Evolutionary conservation across 2,329 filamentous ascomycete species (phyloP).

Genomic region (Tolypocladium sp.): DNA sequence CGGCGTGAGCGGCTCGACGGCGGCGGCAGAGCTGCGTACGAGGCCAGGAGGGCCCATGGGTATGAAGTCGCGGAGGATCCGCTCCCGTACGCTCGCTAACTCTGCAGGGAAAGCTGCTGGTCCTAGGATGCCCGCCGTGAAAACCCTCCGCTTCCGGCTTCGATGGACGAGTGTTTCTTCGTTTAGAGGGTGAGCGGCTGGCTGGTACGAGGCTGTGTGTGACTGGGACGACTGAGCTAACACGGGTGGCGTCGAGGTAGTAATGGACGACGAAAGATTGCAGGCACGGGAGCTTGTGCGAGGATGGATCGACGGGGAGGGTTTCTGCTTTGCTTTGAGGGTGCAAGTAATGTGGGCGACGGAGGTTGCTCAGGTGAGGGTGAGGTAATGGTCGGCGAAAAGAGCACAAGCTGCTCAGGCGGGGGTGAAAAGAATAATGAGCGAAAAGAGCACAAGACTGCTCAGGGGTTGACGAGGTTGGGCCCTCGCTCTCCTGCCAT

Average conservation of each 20-base stretch:
- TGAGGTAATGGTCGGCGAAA: background rate
- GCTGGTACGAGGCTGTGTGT: background rate
- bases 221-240: background rate
- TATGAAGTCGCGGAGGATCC: background rate
- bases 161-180: background rate
- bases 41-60: background rate
- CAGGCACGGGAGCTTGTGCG: background rate
- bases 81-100: slow-evolving; percentile 1
- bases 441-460: too few relatives aligned
- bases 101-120: background rate
- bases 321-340: background rate
- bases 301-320: background rate
- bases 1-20: background rate
- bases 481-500: background rate
- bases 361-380: background rate
- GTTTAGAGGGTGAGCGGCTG: background rate
- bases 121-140: background rate
- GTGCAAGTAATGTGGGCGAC: background rate
- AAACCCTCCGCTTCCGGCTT: background rate
- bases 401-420: background rate
- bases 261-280: background rate
- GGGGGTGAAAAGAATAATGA: too few relatives aligned
- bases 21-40: background rate
- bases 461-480: background rate
- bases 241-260: background rate